phyloP scores from a whole-genome alignment of 345 rosid genomes.

The Ailanthus altissimus region DNA sequence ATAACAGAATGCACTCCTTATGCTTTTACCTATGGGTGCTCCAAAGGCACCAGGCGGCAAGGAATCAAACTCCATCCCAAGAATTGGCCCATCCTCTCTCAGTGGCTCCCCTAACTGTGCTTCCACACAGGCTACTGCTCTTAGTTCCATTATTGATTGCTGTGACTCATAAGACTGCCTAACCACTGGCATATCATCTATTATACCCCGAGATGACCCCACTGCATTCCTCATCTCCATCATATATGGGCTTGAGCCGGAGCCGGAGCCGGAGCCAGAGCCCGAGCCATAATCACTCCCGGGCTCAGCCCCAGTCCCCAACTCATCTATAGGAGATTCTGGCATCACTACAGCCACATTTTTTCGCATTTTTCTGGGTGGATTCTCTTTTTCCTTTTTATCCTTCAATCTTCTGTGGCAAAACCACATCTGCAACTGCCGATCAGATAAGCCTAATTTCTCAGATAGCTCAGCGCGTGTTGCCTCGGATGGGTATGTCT shows the following conservation, averaged over 20 bases:
- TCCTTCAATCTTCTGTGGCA: constrained; percentile 97
- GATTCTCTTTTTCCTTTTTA: constrained; percentile 56
- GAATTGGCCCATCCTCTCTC: constrained; percentile 95
- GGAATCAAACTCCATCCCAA: constrained; percentile 96
- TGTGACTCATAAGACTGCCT: constrained; percentile 66
- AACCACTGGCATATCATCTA: constrained; percentile 45
- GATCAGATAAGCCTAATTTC: constrained; percentile 83
- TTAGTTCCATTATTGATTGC: constrained; percentile 73
- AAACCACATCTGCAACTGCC: constrained; percentile 99
- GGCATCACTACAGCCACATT: constrained; percentile 19
- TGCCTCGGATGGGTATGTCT: constrained; percentile 80
- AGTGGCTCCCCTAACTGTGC: constrained; percentile 91
- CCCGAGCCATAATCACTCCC: constrained; percentile 67
- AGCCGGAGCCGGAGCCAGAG: constrained; percentile 75
- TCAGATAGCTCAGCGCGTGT: constrained; percentile 71
- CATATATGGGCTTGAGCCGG: constrained; percentile 71
- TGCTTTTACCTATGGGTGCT: constrained; percentile 65
- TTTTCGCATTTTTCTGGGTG: constrained; percentile 52
- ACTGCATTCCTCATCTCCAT: constrained; percentile 47
- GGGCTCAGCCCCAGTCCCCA: constrained; percentile 44
- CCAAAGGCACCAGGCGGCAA: constrained; percentile 98
- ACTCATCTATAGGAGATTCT: constrained; percentile 50
- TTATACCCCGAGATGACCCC: constrained; percentile 44
- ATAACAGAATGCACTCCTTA: neutral
- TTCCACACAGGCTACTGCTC: constrained; percentile 93